These are phyloP conservation scores for Scutellaria barbata DNA, from an alignment of 257 asterid species.

Conservation along the genomic window DNA sequence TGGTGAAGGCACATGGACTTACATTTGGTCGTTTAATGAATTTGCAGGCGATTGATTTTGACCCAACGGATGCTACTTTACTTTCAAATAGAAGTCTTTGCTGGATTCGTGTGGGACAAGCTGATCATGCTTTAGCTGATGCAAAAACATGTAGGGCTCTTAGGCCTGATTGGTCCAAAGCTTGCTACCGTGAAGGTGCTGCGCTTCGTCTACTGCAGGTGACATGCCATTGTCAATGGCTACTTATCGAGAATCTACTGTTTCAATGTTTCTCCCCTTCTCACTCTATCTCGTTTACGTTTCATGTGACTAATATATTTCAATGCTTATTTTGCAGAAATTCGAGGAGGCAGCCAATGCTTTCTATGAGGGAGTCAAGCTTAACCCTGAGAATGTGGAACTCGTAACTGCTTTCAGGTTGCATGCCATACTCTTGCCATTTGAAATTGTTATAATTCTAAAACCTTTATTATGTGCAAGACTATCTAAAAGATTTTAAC, in stretches of 20 bases:
- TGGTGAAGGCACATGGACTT: neutral
- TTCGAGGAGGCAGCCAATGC: conserved; percentile 96
- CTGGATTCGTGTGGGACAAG: conserved; percentile 91
- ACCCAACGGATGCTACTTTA: conserved; percentile 80
- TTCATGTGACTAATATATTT: neutral
- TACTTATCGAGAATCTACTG: neutral
- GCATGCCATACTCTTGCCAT: conserved; percentile 8
- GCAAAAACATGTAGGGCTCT: conserved; percentile 80
- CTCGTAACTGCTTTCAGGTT: conserved; percentile 96
- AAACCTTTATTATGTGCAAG: neutral
- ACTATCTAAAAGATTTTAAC: neutral
- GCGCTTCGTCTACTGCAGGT: conserved; percentile 87
- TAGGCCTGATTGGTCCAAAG: conserved; percentile 96
- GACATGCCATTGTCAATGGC: neutral
- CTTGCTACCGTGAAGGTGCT: conserved; percentile 95
- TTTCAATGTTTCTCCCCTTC: neutral
- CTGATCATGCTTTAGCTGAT: conserved; percentile 85
- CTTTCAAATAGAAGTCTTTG: conserved; percentile 92
- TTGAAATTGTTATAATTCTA: neutral
- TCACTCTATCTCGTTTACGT: neutral
- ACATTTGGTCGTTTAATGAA: conserved; percentile 29
- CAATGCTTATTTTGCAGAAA: conserved; percentile 54
- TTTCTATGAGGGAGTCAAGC: conserved; percentile 87
- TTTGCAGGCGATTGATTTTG: conserved; percentile 87
- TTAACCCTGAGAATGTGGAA: conserved; percentile 85